Base-by-base conservation (phyloP, 164 flowering plant species). In the Pachysandra terminalis region DNA sequence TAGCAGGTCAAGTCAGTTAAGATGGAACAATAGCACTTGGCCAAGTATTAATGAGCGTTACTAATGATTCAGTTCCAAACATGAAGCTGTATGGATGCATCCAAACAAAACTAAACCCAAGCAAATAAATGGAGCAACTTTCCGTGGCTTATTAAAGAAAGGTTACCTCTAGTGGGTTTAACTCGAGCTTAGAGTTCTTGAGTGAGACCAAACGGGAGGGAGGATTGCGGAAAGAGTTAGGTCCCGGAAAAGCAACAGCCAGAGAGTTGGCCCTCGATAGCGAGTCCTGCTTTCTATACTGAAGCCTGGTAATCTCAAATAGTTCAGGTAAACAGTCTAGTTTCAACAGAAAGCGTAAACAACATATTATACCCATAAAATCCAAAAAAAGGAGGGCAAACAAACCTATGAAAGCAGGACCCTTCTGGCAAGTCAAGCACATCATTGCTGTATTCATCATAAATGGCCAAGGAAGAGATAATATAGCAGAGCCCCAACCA, bases 361-460 rank as follows among this genome's bases (percentile, higher is more conserved):
- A 68, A 21, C 22, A 28, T 23, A 25, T n/a, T n/a, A 3, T 32
- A 32, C 3, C 37, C 37, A 32, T 32, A 62, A 61, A 13, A 55
- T 63, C 56, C 9, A 14, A 59, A 71, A 54, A 45, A 15, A 59
- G 14, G 2, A 14, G 9, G 6, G 16, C 5, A 67, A 53, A 10
- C 35, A 41, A 64, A 94, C 98, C 88, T 88, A 7, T 97, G 97
- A 72, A 94, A 86, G 73, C 91, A 88, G 60, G 97, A 82, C 55
- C 97, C 89, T 78, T 91, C 96, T 6, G 71, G 82, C 93, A 90
- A 82, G 84, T 86, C 91, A n/a, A 94, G 89, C 26, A 94, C 56
- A 65, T 94, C 98, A 64, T 91, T 94, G 84, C 86, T 83, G 79
- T 94, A 90, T 68, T 94, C 98, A 72, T 94, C 98, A 71, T 69